phyloP scores from a whole-genome alignment of 2,329 filamentous ascomycete genomes.

The Elsinoe arachidis region DNA sequence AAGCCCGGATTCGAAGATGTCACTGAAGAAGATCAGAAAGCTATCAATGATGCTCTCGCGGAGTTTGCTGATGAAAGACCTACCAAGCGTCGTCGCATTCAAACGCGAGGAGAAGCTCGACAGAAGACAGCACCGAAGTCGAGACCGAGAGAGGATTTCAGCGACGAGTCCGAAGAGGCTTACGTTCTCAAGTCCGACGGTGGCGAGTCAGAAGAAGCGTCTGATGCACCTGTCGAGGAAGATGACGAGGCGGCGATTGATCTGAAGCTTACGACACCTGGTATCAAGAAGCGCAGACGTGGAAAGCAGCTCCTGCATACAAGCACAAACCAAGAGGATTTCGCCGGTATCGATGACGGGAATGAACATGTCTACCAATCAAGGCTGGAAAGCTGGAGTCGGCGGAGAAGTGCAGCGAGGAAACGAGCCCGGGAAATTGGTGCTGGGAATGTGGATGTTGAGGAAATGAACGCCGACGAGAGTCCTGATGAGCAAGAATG shows the following conservation, averaged over 20 bases:
- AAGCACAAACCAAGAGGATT: conserved; percentile 38
- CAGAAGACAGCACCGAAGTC: conserved; percentile 14
- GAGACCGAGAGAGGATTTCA: conserved; percentile 17
- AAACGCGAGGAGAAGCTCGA: conserved; percentile 19
- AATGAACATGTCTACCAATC: conserved; percentile 72
- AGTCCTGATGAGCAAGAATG: conserved; percentile 53
- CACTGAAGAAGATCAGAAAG: conserved; percentile 20
- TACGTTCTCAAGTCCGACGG: conserved; percentile 34
- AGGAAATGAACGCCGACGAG: conserved; percentile 28
- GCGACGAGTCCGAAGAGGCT: conserved; percentile 33
- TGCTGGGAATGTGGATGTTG: conserved; percentile 20
- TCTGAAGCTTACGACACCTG: conserved; percentile 28
- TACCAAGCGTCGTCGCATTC: conserved; percentile 35
- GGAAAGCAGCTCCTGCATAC: conserved; percentile 22
- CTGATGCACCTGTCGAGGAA: conserved; percentile 22
- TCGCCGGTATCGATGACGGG: conserved; percentile 72
- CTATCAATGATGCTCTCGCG: conserved; percentile 10
- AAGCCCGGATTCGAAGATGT: conserved; percentile 39
- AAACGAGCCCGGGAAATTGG: conserved; percentile 20
- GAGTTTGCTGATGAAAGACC: conserved; percentile 31
- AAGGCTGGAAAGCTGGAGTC: conserved; percentile 67
- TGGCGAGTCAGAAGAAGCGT: conserved; percentile 28
- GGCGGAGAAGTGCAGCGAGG: conserved; percentile 53
- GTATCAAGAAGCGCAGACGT: conserved; percentile 32
- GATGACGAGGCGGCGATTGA: conserved; percentile 33